These are phyloP conservation scores for Colletotrichum gigasporum DNA, from an alignment of 2,329 filamentous ascomycete species.

Conservation along the genomic window DNA sequence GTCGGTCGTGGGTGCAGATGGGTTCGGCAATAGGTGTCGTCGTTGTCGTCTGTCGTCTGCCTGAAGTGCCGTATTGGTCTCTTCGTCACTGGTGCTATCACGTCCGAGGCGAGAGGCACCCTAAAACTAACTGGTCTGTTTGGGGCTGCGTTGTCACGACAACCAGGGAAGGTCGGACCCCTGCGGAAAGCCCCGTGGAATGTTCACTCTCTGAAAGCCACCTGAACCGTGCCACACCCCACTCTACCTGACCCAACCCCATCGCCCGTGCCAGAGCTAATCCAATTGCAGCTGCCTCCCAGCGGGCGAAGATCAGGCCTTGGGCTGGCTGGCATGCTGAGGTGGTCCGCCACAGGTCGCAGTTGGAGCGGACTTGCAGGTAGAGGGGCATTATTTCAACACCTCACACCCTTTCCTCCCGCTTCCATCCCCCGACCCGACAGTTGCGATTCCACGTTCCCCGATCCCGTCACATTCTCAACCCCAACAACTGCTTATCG, in stretches of 20 bases:
- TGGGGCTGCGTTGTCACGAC: slow-evolving; percentile 23
- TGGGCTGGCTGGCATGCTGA: slow-evolving; percentile 20
- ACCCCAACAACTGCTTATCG: slow-evolving; percentile 34
- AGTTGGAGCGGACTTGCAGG: slow-evolving; percentile 48
- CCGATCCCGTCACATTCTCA: slow-evolving; percentile 44
- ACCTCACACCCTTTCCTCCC: slow-evolving; percentile 38
- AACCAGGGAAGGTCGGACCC: slow-evolving; percentile 27
- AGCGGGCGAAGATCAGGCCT: slow-evolving; percentile 24
- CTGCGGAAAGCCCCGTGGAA: slow-evolving; percentile 18
- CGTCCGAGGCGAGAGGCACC: slow-evolving; percentile 5
- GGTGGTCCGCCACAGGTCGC: slow-evolving; percentile 29
- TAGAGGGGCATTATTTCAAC: slow-evolving; percentile 43
- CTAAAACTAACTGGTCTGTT: slow-evolving; percentile 17
- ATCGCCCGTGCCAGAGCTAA: slow-evolving; percentile 26
- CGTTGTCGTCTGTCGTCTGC: too few species aligned
- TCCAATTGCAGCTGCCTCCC: slow-evolving; percentile 30
- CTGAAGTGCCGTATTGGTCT: too few species aligned
- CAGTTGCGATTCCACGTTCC: slow-evolving; percentile 21
- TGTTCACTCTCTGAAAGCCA: not conserved
- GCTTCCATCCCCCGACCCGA: slow-evolving; percentile 46
- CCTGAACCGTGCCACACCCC: slow-evolving; percentile 22
- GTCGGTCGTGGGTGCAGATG: not conserved
- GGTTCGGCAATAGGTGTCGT: too few species aligned
- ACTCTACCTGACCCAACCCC: slow-evolving; percentile 28
- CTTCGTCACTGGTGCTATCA: not conserved